Base-by-base conservation (phyloP, 495 filamentous ascomycete species). In the Oidiodendron maius region DNA sequence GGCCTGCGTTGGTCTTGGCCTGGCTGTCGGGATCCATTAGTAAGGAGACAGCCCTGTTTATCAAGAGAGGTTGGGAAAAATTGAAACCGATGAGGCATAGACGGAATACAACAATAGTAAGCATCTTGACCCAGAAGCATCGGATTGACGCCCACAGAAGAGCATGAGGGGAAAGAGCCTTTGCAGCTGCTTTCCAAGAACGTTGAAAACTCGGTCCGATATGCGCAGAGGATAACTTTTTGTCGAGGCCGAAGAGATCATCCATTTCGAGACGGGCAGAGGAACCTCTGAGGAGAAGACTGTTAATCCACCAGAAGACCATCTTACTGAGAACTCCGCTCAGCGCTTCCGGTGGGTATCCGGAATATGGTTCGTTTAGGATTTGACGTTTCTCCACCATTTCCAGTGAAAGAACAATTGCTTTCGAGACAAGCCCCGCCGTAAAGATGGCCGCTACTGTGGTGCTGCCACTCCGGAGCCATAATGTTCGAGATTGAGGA, bases 301-400 rank as follows among this genome's bases (percentile, higher is more conserved):
- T 61, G 51, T 78, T 81, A 38, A 84, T 61, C 81, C 82, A 86
- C 52, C 62, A 75, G 56, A 82, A 84, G 10, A 79, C 59, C 1
- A 59, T 64, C 11, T 66, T 64, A 49, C 66, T 77, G 47, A 74
- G 77, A 12, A 81, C 65, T 0, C 81, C 72, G 36, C 66, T 71
- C 0, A 71, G 80, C 15, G 77, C 77, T 55, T 89, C 84, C 11
- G 48, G 48, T 3, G 47, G 34, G 32, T 47, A 47, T 13, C 34
- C 12, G 13, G 35, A 37, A 34, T 51, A 56, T 3, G 37, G 36
- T 13, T 23, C 25, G 13, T 22, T 42, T 13, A 64, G 53, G 30
- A 50, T 49, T 9, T 23, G n/a, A 18, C 36, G 25, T 47, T 65
- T 65, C 23, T 32, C 24, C 12, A 38, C 23, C 10, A 25, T 24